phyloP scores from a whole-genome alignment of 1,284 basidiomycete species.

The Cystobasidiaceae sp. region DNA sequence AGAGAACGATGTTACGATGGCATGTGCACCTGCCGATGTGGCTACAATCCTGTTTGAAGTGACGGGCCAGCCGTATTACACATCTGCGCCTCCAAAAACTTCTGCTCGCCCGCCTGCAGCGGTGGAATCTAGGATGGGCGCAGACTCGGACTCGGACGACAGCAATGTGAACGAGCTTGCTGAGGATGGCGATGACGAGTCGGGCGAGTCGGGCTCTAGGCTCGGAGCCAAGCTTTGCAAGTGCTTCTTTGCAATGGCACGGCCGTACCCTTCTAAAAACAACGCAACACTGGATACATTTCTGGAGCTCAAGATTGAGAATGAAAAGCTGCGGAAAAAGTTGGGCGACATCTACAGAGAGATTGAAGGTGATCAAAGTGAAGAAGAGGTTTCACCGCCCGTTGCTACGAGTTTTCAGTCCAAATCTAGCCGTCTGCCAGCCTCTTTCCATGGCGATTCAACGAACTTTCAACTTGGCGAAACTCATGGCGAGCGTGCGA shows the following conservation, averaged over 20 bases:
- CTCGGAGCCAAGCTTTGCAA: conserved; percentile 40
- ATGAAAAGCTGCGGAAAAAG: conserved; percentile 55
- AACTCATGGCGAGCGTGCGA: background rate
- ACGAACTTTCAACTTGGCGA: background rate
- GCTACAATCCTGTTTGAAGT: conserved; percentile 63
- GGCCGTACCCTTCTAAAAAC: conserved; percentile 68
- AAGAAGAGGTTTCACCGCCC: background rate
- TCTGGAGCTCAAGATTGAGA: conserved; percentile 69
- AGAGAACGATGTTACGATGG: conserved; percentile 60
- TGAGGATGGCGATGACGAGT: no score
- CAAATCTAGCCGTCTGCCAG: background rate
- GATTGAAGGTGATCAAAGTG: conserved; percentile 34
- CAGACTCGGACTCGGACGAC: no score
- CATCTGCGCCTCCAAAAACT: conserved; percentile 38
- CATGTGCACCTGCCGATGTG: conserved; percentile 54
- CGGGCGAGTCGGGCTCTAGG: no score
- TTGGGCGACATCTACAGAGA: conserved; percentile 42
- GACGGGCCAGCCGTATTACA: conserved; percentile 60
- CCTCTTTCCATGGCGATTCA: conserved; percentile 1
- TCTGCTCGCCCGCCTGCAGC: no score
- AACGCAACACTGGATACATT: conserved; percentile 68
- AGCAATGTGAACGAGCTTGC: no score
- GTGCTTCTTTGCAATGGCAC: conserved; percentile 67
- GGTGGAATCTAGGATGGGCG: no score
- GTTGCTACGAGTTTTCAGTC: background rate